Conservation (phyloP, 2,329 filamentous ascomycete genomes). For the Tympanopsis confertula region DNA sequence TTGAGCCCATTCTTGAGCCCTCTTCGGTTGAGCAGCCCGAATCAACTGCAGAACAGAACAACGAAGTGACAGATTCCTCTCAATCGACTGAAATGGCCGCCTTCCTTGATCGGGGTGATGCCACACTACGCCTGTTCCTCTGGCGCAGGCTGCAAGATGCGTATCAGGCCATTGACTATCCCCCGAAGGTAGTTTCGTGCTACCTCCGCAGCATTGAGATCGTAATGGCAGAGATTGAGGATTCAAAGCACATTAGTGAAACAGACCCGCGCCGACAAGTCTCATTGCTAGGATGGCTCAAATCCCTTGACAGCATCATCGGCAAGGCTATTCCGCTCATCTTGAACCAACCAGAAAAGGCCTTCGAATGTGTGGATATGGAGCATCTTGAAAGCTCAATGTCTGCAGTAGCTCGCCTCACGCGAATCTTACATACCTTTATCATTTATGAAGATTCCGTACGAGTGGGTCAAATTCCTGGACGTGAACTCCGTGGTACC, state of each 20-base stretch:
- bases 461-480: conserved; percentile 56
- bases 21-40: conserved; percentile 29
- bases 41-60: conserved; percentile 7
- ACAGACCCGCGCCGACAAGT: conserved; percentile 54
- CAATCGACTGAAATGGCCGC: conserved; percentile 61
- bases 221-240: conserved; percentile 59
- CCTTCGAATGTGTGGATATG: conserved; percentile 77
- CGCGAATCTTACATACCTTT: conserved; percentile 66
- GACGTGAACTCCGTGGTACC: conserved; percentile 44
- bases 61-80: conserved; percentile 33
- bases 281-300: conserved; percentile 64
- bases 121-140: conserved; percentile 72
- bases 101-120: conserved; percentile 71
- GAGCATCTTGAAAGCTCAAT: conserved; percentile 65
- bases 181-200: conserved; percentile 81
- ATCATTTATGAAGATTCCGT: conserved; percentile 77
- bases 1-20: conserved; percentile 84
- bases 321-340: conserved; percentile 59
- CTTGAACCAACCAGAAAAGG: conserved; percentile 46
- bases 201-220: conserved; percentile 76
- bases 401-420: conserved; percentile 58
- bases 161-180: conserved; percentile 73
- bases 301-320: conserved; percentile 67
- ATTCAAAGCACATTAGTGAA: conserved; percentile 39
- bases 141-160: conserved; percentile 88